Evolutionary conservation across 495 filamentous ascomycete genomes (phyloP), one percentile per base, ranked within the genome.

Genomic region (Penicillium atrosanguineum): DNA sequence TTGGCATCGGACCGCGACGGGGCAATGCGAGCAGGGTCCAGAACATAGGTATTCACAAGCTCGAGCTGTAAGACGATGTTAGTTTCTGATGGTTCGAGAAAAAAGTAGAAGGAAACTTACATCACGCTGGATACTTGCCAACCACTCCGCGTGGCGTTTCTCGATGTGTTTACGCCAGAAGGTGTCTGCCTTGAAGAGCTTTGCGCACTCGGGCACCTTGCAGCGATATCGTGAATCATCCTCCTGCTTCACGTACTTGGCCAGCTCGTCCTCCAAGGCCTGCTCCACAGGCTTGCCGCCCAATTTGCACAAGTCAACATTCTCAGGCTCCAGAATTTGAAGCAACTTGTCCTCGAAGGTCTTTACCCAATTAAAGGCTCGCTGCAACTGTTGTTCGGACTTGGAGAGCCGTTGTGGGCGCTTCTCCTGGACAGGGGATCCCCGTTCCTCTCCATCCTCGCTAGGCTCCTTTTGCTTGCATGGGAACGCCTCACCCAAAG

Each of bases 81-180:
- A 28, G 23, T 5, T 3, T 31, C 4, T 3, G 4, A 20, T 16
- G 7, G 16, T 23, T 6, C 8, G 18, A 16, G 7, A 39, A 28
- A 7, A 38, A 28, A 16, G 19, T 20, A 34, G 11, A 18, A 44
- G 42, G 18, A 21, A 18, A 76, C 83, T 79, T 80, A 95, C 94
- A 75, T 96, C 90, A 63, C 83, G 82, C 70, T 84, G 86, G 64
- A 96, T 78, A 48, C 76, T 81, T 12, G 92, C 85, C 46, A 87
- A 81, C 90, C 90, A 99, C 51, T 97, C 93, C 0, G 79, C 57
- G 65, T 99, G 94, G 29, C 95, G 87, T 73, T 98, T 98, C 68
- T 97, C 95, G 18, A 97, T 83, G 61, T 99, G 94, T 75, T 99
- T 99, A 57, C 84, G 85, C 94, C 94, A 99, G 69, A 97, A 99